These are phyloP conservation scores for Anthracocystis panici-leucophaei DNA, from an alignment of 1,284 basidiomycete genomes.

Conservation along the genomic window DNA sequence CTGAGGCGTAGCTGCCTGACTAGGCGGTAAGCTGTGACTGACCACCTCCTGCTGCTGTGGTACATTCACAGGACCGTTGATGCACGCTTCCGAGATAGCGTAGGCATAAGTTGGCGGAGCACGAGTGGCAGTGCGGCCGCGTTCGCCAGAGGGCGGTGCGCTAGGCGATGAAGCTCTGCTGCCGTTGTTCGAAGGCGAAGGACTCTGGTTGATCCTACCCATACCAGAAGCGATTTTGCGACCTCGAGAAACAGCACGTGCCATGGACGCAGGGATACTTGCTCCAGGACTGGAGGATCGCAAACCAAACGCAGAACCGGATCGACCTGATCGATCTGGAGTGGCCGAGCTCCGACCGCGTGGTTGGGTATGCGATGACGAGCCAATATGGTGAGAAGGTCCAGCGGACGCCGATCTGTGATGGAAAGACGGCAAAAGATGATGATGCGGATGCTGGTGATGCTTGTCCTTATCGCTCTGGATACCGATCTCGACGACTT, in stretches of 20 bases:
- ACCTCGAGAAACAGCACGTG: constrained; percentile 54
- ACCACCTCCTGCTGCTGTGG: constrained; percentile 35
- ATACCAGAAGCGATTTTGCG: constrained; percentile 45
- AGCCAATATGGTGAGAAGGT: constrained; percentile 13
- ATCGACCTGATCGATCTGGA: constrained; percentile 42
- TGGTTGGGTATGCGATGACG: constrained; percentile 24
- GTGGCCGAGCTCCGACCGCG: constrained; percentile 39
- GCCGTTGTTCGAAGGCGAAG: constrained; percentile 41
- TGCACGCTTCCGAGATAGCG: constrained; percentile 34
- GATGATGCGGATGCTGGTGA: constrained; percentile 21
- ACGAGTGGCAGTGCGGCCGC: constrained; percentile 39
- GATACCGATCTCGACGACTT: constrained; percentile 65
- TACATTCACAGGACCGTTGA: constrained; percentile 14
- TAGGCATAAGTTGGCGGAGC: constrained; percentile 41
- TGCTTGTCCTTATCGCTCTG: constrained; percentile 47
- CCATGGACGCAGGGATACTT: constrained; percentile 54
- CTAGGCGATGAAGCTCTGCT: constrained; percentile 50
- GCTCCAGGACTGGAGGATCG: constrained; percentile 48
- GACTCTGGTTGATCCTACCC: constrained; percentile 53
- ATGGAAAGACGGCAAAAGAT: constrained; percentile 27
- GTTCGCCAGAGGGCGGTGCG: constrained; percentile 25
- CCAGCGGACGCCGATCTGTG: constrained; percentile 36
- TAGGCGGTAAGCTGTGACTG: constrained; percentile 36
- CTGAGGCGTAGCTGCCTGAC: constrained; percentile 38
- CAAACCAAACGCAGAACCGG: constrained; percentile 47